phyloP scores from a whole-genome alignment of 345 rosid species.

The Passiflora organensis region DNA sequence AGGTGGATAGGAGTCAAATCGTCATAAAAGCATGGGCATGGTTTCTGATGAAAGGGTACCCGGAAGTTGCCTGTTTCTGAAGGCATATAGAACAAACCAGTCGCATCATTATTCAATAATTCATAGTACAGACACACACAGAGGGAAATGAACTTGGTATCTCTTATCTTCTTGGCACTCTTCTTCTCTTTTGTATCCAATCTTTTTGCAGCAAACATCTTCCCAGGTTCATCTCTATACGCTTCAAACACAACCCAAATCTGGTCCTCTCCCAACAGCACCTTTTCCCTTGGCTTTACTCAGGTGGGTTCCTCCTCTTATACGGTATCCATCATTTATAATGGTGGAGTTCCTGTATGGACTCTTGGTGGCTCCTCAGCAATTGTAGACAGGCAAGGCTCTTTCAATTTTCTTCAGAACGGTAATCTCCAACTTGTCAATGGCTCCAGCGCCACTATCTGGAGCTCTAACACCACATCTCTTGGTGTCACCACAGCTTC shows the following conservation, averaged over 20 bases:
- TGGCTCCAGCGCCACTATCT: constrained; percentile 48
- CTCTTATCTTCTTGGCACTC: background rate
- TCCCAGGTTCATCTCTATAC: constrained; percentile 37
- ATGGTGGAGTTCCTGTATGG: constrained; percentile 43
- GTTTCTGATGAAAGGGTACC: constrained; percentile 50
- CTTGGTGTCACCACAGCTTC: constrained; percentile 50
- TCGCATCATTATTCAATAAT: constrained; percentile 28
- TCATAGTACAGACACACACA: constrained; percentile 32
- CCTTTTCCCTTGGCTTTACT: constrained; percentile 43
- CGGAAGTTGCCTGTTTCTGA: constrained; percentile 33
- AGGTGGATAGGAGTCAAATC: constrained; percentile 37
- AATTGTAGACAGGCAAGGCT: constrained; percentile 38
- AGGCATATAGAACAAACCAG: constrained; percentile 44
- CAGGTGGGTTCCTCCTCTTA: constrained; percentile 25
- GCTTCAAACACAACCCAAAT: constrained; percentile 32
- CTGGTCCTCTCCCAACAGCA: constrained; percentile 36
- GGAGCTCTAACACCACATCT: constrained; percentile 44
- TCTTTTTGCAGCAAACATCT: constrained; percentile 22
- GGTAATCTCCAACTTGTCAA: constrained; percentile 50
- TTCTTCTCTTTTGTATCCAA: background rate
- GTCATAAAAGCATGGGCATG: constrained; percentile 39
- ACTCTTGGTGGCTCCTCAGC: constrained; percentile 13
- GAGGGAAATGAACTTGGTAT: background rate
- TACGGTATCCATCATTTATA: constrained; percentile 38
- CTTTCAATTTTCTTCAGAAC: constrained; percentile 34